phyloP scores from a whole-genome alignment of 1,139 yeast species.

The Yamadazyma dendronema region DNA sequence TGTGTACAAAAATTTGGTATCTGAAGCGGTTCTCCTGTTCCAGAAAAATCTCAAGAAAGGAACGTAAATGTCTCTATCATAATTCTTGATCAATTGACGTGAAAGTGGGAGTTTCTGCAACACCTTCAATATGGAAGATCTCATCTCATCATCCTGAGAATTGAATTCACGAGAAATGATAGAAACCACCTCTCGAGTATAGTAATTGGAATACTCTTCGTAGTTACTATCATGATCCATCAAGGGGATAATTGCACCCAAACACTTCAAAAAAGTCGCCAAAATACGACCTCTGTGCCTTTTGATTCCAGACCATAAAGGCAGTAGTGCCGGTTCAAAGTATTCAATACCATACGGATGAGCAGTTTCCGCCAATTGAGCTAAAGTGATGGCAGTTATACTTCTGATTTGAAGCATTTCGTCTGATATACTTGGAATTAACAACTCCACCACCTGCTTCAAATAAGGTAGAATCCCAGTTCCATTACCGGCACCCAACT shows the following conservation, averaged over 20 bases:
- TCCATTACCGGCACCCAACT: slow-evolving; percentile 66
- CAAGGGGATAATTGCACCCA: slow-evolving; percentile 79
- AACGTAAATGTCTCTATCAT: slow-evolving; percentile 46
- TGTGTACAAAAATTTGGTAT: slow-evolving; percentile 43
- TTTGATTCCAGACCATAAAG: slow-evolving; percentile 77
- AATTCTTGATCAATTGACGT: slow-evolving; percentile 27
- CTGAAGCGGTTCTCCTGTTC: slow-evolving; percentile 69
- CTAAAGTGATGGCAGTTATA: slow-evolving; percentile 67
- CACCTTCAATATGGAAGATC: slow-evolving; percentile 59
- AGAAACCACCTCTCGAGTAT: slow-evolving; percentile 69
- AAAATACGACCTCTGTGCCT: slow-evolving; percentile 76
- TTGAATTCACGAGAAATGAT: slow-evolving; percentile 70
- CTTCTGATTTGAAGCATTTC: slow-evolving; percentile 67
- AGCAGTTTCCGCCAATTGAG: slow-evolving; percentile 81
- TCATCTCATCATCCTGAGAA: slow-evolving; percentile 90
- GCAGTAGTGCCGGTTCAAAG: slow-evolving; percentile 67
- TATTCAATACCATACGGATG: slow-evolving; percentile 90
- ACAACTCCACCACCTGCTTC: slow-evolving; percentile 59
- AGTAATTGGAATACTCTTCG: slow-evolving; percentile 75
- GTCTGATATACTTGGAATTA: slow-evolving; percentile 64
- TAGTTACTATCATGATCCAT: slow-evolving; percentile 58
- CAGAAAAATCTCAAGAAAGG: slow-evolving; percentile 75
- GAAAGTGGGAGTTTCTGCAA: slow-evolving; percentile 33
- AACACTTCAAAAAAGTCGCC: slow-evolving; percentile 73
- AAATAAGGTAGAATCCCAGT: slow-evolving; percentile 66